These are phyloP conservation scores for Pleurotus platypus DNA, from an alignment of 768 basidiomycete species.

Conservation along the genomic window DNA sequence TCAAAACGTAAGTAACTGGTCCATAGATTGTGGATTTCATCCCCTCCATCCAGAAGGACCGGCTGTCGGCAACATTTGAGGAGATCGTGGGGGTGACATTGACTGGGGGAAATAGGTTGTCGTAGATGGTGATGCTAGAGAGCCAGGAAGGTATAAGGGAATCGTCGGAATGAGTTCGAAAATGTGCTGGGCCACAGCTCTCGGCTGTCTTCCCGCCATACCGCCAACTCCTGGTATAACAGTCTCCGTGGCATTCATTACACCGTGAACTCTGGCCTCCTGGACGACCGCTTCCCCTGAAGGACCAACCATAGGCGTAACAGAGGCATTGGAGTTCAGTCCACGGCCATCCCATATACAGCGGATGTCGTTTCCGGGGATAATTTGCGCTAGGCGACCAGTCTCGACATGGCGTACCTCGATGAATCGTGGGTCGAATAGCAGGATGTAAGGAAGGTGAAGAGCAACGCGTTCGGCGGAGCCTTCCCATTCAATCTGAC, in stretches of 20 bases:
- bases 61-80: conserved; percentile 31
- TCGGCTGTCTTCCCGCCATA: conserved; percentile 27
- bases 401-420: conserved; percentile 86
- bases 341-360: conserved; percentile 90
- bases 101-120: conserved; percentile 50
- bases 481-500: conserved; percentile 93
- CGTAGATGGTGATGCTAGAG: conserved; percentile 51
- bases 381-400: conserved; percentile 81
- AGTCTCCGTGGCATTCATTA: conserved; percentile 65
- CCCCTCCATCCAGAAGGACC: conserved; percentile 11
- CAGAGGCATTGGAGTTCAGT: conserved; percentile 53
- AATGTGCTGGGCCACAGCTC: conserved; percentile 66
- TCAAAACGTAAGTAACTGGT: background rate
- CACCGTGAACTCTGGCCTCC: conserved; percentile 83
- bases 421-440: conserved; percentile 90
- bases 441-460: conserved; percentile 85
- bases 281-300: conserved; percentile 52
- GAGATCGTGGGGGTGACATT: conserved; percentile 54
- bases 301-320: conserved; percentile 52
- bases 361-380: conserved; percentile 77
- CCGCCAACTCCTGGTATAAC: conserved; percentile 23
- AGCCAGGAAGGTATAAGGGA: conserved; percentile 61
- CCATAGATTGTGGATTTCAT: background rate
- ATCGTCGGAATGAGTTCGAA: conserved; percentile 79
- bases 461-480: conserved; percentile 88